Evolutionary conservation across 352 stramenopile species (phyloP).

Genomic region (Blastocystis sp.): DNA sequence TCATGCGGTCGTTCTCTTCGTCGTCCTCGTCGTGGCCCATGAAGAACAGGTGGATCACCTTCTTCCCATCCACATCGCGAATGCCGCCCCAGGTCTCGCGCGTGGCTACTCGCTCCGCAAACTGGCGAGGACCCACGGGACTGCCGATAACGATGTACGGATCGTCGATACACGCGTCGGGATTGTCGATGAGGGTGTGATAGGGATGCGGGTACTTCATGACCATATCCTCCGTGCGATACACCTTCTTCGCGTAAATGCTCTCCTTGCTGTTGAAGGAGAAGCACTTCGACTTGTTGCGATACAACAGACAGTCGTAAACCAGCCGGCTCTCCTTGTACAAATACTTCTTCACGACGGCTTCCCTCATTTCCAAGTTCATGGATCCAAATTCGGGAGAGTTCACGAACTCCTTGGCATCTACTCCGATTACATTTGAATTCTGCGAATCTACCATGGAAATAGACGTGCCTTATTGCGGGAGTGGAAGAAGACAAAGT

Average conservation of each 20-base stretch:
- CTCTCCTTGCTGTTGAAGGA: slow-evolving; percentile 4
- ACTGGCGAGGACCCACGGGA: slow-evolving; percentile 6
- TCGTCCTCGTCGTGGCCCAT: not conserved
- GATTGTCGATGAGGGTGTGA: slow-evolving; percentile 40
- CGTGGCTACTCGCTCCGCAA: slow-evolving; percentile 20
- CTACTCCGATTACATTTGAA: not conserved
- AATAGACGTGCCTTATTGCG: too few species aligned
- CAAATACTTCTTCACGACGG: not conserved
- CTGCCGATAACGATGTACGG: not conserved
- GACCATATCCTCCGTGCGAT: slow-evolving; percentile 44
- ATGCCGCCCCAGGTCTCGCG: slow-evolving; percentile 12
- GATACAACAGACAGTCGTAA: slow-evolving; percentile 43
- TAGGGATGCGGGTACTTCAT: slow-evolving; percentile 64
- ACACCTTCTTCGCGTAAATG: slow-evolving; percentile 35
- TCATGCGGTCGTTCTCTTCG: not conserved
- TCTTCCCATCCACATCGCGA: not conserved
- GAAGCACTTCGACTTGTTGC: slow-evolving; percentile 39
- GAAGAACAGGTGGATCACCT: slow-evolving; percentile 10
- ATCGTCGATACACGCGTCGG: slow-evolving; percentile 30
- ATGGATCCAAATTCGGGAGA: slow-evolving; percentile 1
- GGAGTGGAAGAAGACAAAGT: too few species aligned
- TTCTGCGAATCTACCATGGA: too few species aligned
- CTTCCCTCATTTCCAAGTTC: not conserved
- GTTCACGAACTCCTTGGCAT: slow-evolving; percentile 34
- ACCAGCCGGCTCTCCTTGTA: slow-evolving; percentile 6